Conservation (phyloP, 1,284 basidiomycete species). For the Lentinus polychrous region DNA sequence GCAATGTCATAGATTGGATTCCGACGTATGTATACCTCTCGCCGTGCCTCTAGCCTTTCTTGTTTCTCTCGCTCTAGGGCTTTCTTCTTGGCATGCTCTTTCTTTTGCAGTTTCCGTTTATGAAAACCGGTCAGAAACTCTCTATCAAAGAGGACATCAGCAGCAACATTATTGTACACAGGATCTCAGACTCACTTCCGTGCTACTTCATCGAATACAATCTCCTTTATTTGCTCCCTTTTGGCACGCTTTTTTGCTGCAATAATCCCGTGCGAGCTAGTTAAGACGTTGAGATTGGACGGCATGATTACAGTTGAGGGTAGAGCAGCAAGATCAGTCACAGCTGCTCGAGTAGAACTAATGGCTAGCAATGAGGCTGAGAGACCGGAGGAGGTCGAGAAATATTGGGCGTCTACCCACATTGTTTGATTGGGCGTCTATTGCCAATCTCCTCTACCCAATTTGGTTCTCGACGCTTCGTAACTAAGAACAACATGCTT, state of each 20-base stretch:
- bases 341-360: too few species aligned
- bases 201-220: constrained; percentile 74
- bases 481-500: too few species aligned
- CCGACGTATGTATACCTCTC: constrained; percentile 47
- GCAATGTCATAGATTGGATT: background rate
- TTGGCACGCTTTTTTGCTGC: constrained; percentile 14
- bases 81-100: constrained; percentile 62
- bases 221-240: constrained; percentile 54
- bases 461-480: too few species aligned
- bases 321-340: too few species aligned
- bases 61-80: constrained; percentile 63
- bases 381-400: too few species aligned
- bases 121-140: constrained; percentile 84
- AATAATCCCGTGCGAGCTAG: constrained; percentile 14
- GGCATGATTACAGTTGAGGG: constrained; percentile 4
- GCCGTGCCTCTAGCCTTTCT: constrained; percentile 56
- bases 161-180: background rate
- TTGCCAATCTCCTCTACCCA: too few species aligned
- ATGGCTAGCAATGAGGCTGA: too few species aligned
- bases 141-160: constrained; percentile 30
- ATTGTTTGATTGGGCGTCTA: too few species aligned
- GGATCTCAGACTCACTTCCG: constrained; percentile 43
- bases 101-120: constrained; percentile 75
- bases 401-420: too few species aligned
- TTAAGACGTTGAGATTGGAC: constrained; percentile 13